Conservation (phyloP, 345 rosid species). For the Populus simonii region DNA sequence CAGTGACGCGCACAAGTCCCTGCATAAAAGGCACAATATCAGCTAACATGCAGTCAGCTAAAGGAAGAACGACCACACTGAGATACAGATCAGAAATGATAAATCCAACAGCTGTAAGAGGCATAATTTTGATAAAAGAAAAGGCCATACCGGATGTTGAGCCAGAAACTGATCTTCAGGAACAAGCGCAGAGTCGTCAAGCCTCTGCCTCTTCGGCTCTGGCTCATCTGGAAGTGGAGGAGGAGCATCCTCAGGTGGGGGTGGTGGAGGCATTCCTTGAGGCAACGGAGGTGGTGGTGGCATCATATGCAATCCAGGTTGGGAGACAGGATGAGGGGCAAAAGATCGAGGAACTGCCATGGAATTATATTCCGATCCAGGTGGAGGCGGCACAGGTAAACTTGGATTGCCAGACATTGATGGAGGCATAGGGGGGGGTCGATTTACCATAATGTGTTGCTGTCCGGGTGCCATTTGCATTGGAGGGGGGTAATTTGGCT, state of each 20-base stretch:
- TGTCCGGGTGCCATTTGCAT: slow-evolving; percentile 61
- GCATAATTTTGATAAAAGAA: not conserved
- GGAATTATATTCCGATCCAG: slow-evolving; percentile 66
- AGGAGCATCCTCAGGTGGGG: slow-evolving; percentile 81
- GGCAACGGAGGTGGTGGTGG: slow-evolving; percentile 52
- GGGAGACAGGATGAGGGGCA: slow-evolving; percentile 37
- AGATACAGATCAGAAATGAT: not conserved
- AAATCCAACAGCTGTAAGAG: not conserved
- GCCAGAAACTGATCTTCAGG: slow-evolving; percentile 81
- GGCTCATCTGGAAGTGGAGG: slow-evolving; percentile 98
- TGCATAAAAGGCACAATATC: slow-evolving; percentile 24
- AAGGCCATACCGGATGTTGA: slow-evolving; percentile 53
- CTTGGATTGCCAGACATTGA: slow-evolving; percentile 36
- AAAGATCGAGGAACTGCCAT: slow-evolving; percentile 51
- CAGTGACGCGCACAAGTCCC: slow-evolving; percentile 63
- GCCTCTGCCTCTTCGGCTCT: slow-evolving; percentile 83
- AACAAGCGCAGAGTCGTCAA: slow-evolving; percentile 72
- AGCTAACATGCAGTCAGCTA: not conserved
- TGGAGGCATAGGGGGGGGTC: slow-evolving; percentile 56
- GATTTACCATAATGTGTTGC: slow-evolving; percentile 55
- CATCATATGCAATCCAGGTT: slow-evolving; percentile 49
- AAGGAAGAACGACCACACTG: not conserved
- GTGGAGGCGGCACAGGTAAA: slow-evolving; percentile 68
- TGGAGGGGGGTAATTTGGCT: slow-evolving; percentile 52
- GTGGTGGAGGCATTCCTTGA: slow-evolving; percentile 60